Evolutionary conservation across 1,139 yeast species (phyloP).

Genomic region (Taphrina communis): DNA sequence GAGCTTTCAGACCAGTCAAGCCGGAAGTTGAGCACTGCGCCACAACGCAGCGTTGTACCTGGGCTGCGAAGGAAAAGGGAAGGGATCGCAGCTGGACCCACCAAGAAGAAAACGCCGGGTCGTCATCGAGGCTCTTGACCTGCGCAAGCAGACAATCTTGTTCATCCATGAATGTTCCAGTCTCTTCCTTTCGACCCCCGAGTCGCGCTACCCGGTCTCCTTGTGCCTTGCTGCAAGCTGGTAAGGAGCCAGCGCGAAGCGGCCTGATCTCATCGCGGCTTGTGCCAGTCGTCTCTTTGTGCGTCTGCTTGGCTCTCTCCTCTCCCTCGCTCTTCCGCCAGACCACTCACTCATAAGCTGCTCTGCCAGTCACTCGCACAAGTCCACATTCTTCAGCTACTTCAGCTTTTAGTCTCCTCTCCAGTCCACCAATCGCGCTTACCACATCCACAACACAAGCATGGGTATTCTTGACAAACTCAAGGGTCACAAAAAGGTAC

Average conservation of each 20-base stretch:
- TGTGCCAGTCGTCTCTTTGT: not conserved
- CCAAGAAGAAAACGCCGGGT: not conserved
- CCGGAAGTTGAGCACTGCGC: conserved; percentile 1
- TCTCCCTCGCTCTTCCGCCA: not conserved
- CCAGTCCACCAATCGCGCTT: not conserved
- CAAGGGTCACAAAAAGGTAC: conserved; percentile 40
- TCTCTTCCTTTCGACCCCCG: not conserved
- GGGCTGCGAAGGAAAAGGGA: not conserved
- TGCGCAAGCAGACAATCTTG: not conserved
- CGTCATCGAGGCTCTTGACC: conserved; percentile 5
- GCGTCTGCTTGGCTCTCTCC: not conserved
- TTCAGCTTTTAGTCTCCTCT: not conserved
- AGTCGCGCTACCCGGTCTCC: not conserved
- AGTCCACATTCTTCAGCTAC: not conserved
- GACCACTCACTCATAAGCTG: conserved; percentile 1
- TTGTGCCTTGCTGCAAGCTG: not conserved
- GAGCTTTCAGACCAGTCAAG: conserved; percentile 8
- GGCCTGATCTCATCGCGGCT: conserved; percentile 16
- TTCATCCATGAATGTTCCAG: conserved; percentile 3
- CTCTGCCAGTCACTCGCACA: not conserved
- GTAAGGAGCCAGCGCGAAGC: not conserved
- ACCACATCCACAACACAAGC: not conserved
- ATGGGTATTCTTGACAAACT: conserved; percentile 40
- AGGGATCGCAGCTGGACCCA: conserved; percentile 6
- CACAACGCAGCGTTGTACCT: not conserved